phyloP scores from a whole-genome alignment of 2,329 filamentous ascomycete genomes.

The Botrytis deweyae region DNA sequence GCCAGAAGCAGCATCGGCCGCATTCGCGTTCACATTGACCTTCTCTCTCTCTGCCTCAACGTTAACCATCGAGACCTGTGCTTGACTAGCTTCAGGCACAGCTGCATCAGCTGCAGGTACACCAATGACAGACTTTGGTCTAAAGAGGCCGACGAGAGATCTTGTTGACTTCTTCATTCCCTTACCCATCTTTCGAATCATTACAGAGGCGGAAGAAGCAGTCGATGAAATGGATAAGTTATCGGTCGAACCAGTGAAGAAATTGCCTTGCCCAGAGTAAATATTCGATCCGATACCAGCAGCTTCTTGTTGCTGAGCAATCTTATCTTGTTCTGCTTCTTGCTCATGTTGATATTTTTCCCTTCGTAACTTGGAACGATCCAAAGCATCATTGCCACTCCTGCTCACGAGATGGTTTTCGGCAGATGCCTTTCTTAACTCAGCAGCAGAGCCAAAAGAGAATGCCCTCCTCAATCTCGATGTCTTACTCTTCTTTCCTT shows the following conservation, averaged over 20 bases:
- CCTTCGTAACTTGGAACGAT: conserved; percentile 62
- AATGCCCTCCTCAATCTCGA: conserved; percentile 86
- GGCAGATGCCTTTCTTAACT: conserved; percentile 74
- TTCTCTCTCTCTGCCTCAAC: conserved; percentile 85
- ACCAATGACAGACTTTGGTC: conserved; percentile 88
- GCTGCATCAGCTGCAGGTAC: conserved; percentile 69
- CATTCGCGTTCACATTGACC: conserved; percentile 73
- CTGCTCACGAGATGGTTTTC: conserved; percentile 49
- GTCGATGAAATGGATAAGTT: conserved; percentile 91
- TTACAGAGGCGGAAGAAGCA: conserved; percentile 84
- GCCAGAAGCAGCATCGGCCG: conserved; percentile 64
- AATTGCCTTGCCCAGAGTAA: conserved; percentile 79
- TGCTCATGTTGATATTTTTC: conserved; percentile 60
- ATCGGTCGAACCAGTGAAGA: conserved; percentile 89
- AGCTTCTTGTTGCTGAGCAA: conserved; percentile 89
- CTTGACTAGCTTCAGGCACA: conserved; percentile 66
- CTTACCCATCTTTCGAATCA: conserved; percentile 98
- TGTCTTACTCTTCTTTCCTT: conserved; percentile 78
- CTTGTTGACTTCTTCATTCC: conserved; percentile 94
- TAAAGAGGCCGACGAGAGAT: conserved; percentile 89
- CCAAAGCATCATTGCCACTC: conserved; percentile 37
- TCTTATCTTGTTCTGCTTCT: conserved; percentile 86
- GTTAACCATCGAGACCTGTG: conserved; percentile 92
- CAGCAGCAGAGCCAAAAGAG: conserved; percentile 93
- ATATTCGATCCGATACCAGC: conserved; percentile 90